These are phyloP conservation scores for Breviolum minutum DNA, from an alignment of 73 alveolate species.

Conservation along the genomic window DNA sequence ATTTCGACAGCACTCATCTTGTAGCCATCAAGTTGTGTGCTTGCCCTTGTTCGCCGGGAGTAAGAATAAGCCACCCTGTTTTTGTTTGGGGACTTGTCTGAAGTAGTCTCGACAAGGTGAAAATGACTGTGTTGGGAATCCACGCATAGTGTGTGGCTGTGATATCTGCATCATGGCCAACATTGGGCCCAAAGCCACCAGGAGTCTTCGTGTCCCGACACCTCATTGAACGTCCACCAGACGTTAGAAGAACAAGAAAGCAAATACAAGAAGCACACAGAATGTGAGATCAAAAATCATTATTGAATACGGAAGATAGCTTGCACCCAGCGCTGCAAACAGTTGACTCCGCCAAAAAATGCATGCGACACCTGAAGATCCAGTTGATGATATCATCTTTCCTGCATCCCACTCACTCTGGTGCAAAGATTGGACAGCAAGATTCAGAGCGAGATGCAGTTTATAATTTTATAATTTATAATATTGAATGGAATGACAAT, in stretches of 20 bases:
- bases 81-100: too few relatives aligned
- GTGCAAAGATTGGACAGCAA: background rate
- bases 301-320: too few relatives aligned
- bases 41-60: too few relatives aligned
- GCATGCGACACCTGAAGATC: constrained; percentile 39
- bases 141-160: constrained; percentile 97
- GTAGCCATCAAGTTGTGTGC: too few relatives aligned
- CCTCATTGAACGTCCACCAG: constrained; percentile 7
- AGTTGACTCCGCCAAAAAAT: background rate
- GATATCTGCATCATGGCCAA: constrained; percentile 98
- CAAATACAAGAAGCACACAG: background rate
- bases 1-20: too few relatives aligned
- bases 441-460: background rate
- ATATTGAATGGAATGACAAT: background rate
- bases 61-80: too few relatives aligned
- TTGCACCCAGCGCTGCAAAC: too few relatives aligned
- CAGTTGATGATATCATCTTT: constrained; percentile 37
- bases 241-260: too few relatives aligned
- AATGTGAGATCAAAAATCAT: background rate
- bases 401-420: background rate
- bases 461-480: too few relatives aligned
- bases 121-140: background rate
- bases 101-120: too few relatives aligned
- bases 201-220: constrained; percentile 78
- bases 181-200: constrained; percentile 98